Conservation (phyloP, 345 rosid genomes). For the Viola odorata region DNA sequence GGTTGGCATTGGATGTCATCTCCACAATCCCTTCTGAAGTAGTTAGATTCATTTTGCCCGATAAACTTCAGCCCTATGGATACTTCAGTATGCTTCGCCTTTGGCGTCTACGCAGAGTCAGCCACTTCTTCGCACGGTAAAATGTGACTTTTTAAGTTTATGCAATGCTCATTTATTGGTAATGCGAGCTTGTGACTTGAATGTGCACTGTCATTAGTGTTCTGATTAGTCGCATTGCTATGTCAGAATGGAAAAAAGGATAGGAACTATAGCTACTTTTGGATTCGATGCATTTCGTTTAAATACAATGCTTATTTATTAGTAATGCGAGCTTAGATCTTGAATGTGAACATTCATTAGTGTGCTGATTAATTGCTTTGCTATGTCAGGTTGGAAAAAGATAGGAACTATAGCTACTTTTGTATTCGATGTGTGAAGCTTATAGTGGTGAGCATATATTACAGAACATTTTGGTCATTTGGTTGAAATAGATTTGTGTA, state of each 20-base stretch:
- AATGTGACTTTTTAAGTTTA: no score
- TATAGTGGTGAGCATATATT: slow-evolving; percentile 46
- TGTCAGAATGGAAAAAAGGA: no score
- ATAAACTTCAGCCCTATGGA: slow-evolving; percentile 45
- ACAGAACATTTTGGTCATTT: background rate
- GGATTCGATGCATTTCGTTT: no score
- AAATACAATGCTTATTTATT: no score
- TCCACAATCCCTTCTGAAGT: slow-evolving; percentile 73
- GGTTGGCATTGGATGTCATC: slow-evolving; percentile 61
- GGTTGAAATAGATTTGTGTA: background rate
- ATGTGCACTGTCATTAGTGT: no score
- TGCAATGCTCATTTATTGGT: no score
- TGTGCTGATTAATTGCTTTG: slow-evolving; percentile 1
- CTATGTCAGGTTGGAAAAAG: slow-evolving; percentile 68
- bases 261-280: no score
- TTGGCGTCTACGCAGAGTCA: slow-evolving; percentile 89
- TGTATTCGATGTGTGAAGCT: slow-evolving; percentile 68
- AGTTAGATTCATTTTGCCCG: slow-evolving; percentile 37
- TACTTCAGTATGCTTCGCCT: slow-evolving; percentile 76
- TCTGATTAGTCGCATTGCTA: no score
- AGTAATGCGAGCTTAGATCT: no score
- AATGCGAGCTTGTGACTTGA: no score
- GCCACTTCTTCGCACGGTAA: slow-evolving; percentile 55
- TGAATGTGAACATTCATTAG: background rate
- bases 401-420: slow-evolving; percentile 61